Evolutionary conservation across 2,329 filamentous ascomycete species (phyloP).

Genomic region (Polychaeton citri): DNA sequence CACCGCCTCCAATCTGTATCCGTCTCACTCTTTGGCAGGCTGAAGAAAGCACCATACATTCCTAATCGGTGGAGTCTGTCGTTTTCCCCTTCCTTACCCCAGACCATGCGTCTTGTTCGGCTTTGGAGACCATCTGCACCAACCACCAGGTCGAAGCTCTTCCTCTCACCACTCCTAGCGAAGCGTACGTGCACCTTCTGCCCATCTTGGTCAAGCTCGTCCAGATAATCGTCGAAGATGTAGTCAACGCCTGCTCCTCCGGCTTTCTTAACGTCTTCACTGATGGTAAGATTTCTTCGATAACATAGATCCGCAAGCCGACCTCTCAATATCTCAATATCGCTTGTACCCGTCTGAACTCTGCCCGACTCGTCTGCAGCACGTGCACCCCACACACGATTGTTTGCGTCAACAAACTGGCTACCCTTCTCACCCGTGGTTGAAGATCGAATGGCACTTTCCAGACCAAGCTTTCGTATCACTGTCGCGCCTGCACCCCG

Average conservation of each 20-base stretch:
- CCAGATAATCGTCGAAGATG: slow-evolving; percentile 16
- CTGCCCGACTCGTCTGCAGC: slow-evolving; percentile 15
- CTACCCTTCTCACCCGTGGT: slow-evolving; percentile 17
- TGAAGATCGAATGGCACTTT: slow-evolving; percentile 11
- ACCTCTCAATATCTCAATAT: slow-evolving; percentile 20
- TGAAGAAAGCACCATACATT: slow-evolving; percentile 21
- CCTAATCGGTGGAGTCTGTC: slow-evolving; percentile 8
- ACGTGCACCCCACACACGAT: slow-evolving; percentile 9
- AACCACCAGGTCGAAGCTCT: slow-evolving; percentile 17
- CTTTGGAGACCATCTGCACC: slow-evolving; percentile 21
- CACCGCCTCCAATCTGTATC: slow-evolving; percentile 19
- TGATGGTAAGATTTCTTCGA: slow-evolving; percentile 9
- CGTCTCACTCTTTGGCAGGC: slow-evolving; percentile 10
- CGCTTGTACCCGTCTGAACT: slow-evolving; percentile 15
- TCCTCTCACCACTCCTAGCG: slow-evolving; percentile 10
- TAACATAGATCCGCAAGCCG: slow-evolving; percentile 13
- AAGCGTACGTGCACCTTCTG: slow-evolving; percentile 13
- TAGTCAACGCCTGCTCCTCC: slow-evolving; percentile 16
- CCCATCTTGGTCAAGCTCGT: slow-evolving; percentile 11
- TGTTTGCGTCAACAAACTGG: slow-evolving; percentile 15
- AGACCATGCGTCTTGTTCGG: slow-evolving; percentile 15
- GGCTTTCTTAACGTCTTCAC: slow-evolving; percentile 8
- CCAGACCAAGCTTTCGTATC: slow-evolving; percentile 18
- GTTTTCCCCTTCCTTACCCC: slow-evolving; percentile 11
- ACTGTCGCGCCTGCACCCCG: slow-evolving; percentile 15